Evolutionary conservation across 306 rosid genomes (phyloP).

Genomic region (Calophaca sinica): DNA sequence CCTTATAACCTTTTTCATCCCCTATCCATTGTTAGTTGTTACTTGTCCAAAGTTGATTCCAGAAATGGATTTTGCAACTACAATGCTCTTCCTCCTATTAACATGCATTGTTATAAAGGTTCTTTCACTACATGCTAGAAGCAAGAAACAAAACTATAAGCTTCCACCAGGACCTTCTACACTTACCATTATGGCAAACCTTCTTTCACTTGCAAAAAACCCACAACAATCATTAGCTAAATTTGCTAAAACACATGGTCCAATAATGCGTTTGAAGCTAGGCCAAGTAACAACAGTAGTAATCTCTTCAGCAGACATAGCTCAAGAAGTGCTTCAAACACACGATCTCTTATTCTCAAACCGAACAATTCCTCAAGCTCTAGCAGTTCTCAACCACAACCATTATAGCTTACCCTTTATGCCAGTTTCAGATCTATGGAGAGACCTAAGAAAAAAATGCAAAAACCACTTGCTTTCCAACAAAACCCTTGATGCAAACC

Average conservation of each 20-base stretch:
- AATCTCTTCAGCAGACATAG: constrained; percentile 36
- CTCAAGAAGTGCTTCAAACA: constrained; percentile 55
- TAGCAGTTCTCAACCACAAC: not conserved
- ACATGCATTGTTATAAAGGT: constrained; percentile 11
- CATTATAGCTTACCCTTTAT: constrained; percentile 33
- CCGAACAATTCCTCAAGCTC: constrained; percentile 34
- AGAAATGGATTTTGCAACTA: constrained; percentile 29
- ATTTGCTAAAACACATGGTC: constrained; percentile 22
- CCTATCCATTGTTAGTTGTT: not conserved
- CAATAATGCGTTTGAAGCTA: constrained; percentile 44
- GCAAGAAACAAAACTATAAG: constrained; percentile 13
- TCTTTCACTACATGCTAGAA: not conserved
- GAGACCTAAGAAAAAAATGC: constrained; percentile 46
- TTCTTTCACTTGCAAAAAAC: constrained; percentile 4
- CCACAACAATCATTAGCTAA: constrained; percentile 45
- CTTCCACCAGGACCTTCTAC: constrained; percentile 66
- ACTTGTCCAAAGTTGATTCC: not conserved
- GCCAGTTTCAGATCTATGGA: constrained; percentile 41
- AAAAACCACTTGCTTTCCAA: constrained; percentile 46
- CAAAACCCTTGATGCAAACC: constrained; percentile 51
- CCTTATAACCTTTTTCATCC: not conserved
- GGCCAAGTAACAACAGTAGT: constrained; percentile 41
- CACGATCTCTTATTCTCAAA: constrained; percentile 38
- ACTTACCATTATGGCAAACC: constrained; percentile 18
- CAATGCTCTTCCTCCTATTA: constrained; percentile 11